Percentiles rank a stretch among this genome's conserved stretches.
phyloP scores from a whole-genome alignment of 805 yeast species.

The Wickerhamomyces chambardii region DNA sequence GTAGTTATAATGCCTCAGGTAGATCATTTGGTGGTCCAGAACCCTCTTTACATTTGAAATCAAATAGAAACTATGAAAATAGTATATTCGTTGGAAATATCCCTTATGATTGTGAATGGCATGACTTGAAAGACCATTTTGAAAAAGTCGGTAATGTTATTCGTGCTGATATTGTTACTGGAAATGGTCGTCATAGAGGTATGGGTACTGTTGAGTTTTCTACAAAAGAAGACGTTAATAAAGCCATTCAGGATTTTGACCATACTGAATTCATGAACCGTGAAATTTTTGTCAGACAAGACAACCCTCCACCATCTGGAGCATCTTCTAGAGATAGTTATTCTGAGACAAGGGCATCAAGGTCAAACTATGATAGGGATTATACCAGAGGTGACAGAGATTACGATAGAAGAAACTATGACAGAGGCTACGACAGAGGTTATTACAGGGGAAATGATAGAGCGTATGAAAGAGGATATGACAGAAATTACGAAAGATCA shows the following conservation, averaged over 20 bases:
- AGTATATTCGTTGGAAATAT: constrained; percentile 69
- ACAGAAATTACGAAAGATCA: constrained; percentile 12
- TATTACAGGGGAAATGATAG: too few species aligned
- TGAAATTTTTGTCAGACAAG: constrained; percentile 82
- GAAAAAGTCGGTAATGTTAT: constrained; percentile 54
- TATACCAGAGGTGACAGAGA: constrained; percentile 7
- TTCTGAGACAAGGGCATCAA: constrained; percentile 9
- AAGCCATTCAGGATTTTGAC: constrained; percentile 64
- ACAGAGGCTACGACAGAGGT: too few species aligned
- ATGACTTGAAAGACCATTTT: constrained; percentile 52
- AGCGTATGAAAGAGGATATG: too few species aligned
- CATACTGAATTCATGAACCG: constrained; percentile 62
- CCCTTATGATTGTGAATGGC: constrained; percentile 54
- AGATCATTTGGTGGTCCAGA: constrained; percentile 11
- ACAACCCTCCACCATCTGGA: constrained; percentile 68
- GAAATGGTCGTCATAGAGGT: constrained; percentile 76
- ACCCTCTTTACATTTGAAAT: constrained; percentile 24
- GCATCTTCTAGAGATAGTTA: constrained; percentile 4
- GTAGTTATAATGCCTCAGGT: constrained; percentile 15
- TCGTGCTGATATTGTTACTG: constrained; percentile 75
- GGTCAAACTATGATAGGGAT: too few species aligned
- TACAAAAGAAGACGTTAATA: constrained; percentile 50
- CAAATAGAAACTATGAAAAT: constrained; percentile 53
- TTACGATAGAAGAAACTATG: constrained; percentile 15
- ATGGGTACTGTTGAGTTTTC: constrained; percentile 88